Evolutionary conservation across 768 basidiomycete species (phyloP).

Genomic region (Terana coerulea): DNA sequence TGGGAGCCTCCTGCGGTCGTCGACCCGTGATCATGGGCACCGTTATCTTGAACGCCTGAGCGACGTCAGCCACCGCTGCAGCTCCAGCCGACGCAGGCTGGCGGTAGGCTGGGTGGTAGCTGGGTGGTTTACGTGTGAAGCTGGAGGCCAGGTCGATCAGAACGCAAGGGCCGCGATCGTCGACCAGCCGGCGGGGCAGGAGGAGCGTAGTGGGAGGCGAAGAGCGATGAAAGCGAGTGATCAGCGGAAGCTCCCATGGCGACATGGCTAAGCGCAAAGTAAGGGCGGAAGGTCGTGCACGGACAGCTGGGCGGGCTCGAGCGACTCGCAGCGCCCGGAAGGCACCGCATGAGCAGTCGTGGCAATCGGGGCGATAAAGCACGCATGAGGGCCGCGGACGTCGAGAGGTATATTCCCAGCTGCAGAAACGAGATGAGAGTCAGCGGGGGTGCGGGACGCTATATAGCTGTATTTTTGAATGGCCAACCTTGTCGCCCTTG

Average conservation of each 20-base stretch:
- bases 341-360: too few relatives aligned
- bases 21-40: slow-evolving; percentile 1
- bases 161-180: not conserved
- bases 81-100: not conserved
- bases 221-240: slow-evolving; percentile 3
- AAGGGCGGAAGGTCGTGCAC: too few relatives aligned
- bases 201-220: slow-evolving; percentile 2
- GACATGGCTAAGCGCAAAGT: too few relatives aligned
- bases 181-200: not conserved
- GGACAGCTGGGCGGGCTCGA: too few relatives aligned
- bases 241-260: slow-evolving; percentile 1
- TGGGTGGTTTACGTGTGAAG: not conserved
- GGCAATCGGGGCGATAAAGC: too few relatives aligned
- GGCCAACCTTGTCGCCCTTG: not conserved
- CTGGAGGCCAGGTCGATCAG: not conserved
- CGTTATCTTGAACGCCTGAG: not conserved
- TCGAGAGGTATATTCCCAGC: too few relatives aligned
- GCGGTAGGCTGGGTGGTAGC: not conserved
- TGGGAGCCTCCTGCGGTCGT: not conserved
- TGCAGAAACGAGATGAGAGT: too few relatives aligned
- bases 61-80: not conserved
- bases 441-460: not conserved
- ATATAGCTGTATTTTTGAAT: not conserved
- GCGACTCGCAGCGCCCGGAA: too few relatives aligned
- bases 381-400: too few relatives aligned